These are phyloP conservation scores for Talaromyces rugulosus DNA, from an alignment of 2,329 filamentous ascomycete species.

Conservation along the genomic window DNA sequence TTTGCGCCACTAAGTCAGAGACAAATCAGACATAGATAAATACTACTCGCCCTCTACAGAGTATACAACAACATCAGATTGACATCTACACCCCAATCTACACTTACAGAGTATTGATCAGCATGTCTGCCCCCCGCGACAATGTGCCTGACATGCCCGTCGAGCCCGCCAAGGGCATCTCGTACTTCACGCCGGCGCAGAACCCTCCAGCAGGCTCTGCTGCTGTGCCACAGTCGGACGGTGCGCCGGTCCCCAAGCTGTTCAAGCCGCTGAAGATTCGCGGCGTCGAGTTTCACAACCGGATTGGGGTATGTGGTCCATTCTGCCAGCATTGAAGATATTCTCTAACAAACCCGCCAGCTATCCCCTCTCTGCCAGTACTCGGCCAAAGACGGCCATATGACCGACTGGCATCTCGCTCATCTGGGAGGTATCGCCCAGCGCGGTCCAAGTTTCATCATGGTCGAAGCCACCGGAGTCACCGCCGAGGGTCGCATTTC, in stretches of 20 bases:
- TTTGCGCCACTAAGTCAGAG: background rate
- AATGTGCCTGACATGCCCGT: conserved; percentile 28
- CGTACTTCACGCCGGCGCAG: conserved; percentile 40
- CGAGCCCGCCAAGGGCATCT: conserved; percentile 36
- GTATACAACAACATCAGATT: no score
- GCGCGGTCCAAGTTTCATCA: conserved; percentile 46
- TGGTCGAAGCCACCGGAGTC: conserved; percentile 56
- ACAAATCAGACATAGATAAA: background rate
- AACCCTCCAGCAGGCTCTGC: conserved; percentile 32
- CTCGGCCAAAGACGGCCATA: conserved; percentile 39
- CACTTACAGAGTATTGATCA: background rate
- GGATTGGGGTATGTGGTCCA: conserved; percentile 47
- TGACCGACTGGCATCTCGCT: conserved; percentile 42
- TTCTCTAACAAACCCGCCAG: conserved; percentile 17
- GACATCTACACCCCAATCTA: background rate
- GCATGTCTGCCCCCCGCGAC: conserved; percentile 5
- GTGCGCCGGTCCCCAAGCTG: conserved; percentile 48
- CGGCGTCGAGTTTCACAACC: conserved; percentile 60
- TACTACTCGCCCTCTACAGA: background rate
- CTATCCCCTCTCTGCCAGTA: conserved; percentile 57
- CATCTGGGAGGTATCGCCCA: conserved; percentile 24
- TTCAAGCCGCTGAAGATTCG: conserved; percentile 56
- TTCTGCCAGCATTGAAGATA: background rate
- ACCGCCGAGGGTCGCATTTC: conserved; percentile 31
- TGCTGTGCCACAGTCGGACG: conserved; percentile 38